Evolutionary conservation across 106 monocot genomes (phyloP), one percentile per base, ranked within the genome.

Genomic region (Acorus gramineus): DNA sequence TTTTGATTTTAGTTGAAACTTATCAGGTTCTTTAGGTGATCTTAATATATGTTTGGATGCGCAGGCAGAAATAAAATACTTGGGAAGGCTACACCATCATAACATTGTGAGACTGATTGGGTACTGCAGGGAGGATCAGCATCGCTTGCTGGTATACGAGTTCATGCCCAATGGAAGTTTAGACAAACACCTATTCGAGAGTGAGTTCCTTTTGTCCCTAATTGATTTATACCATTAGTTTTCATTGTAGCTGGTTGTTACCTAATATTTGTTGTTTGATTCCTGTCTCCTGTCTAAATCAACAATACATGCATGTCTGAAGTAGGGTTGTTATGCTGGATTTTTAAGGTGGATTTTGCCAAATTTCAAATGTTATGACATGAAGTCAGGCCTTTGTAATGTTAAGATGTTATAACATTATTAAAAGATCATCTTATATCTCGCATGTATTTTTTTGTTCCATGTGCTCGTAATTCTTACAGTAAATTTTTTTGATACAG

Each of bases 141-240:
- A 91, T 2, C 79, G 96, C 4, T 70, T 90, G 11, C 82, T 96
- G 10, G 95, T 87, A 28, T 96, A 96, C 51, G 95, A 94, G 66
- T 89, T 87, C 67, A 87, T 95, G 90, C 82, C 86, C 49, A 74
- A 86, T 53, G 94, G 94, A 53, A 90, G 82, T 72, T 78, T 95
- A 65, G 95, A 95, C 66, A 95, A 90, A 62, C 95, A 95, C 85
- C 87, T 95, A 7, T 95, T 95, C 59, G 84, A 84, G 64, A 90
- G 95, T 95, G 79, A 73, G 85, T 80, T 28, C 28, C 1, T 28
- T 28, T 0, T 28, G 28, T 28, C 28, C 28, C 28, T 28, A 28
- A 28, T 28, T 28, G 28, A 11, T 55, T 59, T 11, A 14, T 59
- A 11, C 0, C 59, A 11, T 59, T 14, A 12, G 11, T 59, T 6